phyloP scores from a whole-genome alignment of 148 eudicot species.

The Rhododendron williamsianum region DNA sequence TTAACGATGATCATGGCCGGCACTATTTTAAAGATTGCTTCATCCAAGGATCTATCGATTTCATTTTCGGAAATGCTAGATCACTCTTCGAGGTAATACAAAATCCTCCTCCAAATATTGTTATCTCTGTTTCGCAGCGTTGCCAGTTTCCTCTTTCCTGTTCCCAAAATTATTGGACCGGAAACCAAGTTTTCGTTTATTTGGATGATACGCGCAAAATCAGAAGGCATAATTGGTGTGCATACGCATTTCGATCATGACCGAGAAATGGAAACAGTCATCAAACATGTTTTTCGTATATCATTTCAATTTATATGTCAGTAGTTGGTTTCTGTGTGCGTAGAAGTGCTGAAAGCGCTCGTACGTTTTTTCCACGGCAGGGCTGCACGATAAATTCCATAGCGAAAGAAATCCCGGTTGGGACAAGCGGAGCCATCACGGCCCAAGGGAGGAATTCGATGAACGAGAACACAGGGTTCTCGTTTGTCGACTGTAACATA shows the following conservation, averaged over 20 bases:
- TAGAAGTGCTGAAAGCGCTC: neutral
- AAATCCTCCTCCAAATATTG: neutral
- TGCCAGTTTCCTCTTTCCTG: too few relatives aligned
- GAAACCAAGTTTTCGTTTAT: too few relatives aligned
- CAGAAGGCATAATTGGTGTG: too few relatives aligned
- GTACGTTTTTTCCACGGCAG: slow-evolving; percentile 18
- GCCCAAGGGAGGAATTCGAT: slow-evolving; percentile 64
- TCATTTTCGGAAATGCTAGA: slow-evolving; percentile 78
- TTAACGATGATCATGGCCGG: slow-evolving; percentile 70
- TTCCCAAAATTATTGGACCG: too few relatives aligned
- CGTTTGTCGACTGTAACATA: slow-evolving; percentile 66
- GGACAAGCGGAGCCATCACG: slow-evolving; percentile 64
- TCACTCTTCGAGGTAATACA: slow-evolving; percentile 67
- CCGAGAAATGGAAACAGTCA: too few relatives aligned
- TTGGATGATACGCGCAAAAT: too few relatives aligned
- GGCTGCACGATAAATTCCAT: slow-evolving; percentile 62
- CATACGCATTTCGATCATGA: too few relatives aligned
- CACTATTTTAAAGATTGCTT: slow-evolving; percentile 78
- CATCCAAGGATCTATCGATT: slow-evolving; percentile 89
- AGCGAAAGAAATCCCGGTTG: slow-evolving; percentile 43
- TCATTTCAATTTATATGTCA: too few relatives aligned
- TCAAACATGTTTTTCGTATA: too few relatives aligned
- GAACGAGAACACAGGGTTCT: slow-evolving; percentile 59
- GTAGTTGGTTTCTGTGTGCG: neutral
- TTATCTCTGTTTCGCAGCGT: neutral